Base-by-base conservation (phyloP, 768 basidiomycete species). In the Boletus edulis region DNA sequence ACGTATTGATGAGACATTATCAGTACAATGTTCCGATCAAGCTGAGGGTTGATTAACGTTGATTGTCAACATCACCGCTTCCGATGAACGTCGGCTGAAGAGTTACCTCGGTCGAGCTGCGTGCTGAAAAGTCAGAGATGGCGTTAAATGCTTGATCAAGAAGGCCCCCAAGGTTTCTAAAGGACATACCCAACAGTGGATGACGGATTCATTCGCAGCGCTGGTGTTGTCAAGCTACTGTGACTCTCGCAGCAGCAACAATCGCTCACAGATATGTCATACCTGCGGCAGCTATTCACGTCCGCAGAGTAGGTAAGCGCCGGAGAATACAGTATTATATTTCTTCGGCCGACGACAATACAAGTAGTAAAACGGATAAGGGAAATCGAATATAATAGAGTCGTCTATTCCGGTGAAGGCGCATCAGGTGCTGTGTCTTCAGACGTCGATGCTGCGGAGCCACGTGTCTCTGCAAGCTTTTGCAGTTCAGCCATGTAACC, bases 401-500 rank as follows among this genome's bases (percentile, higher is more conserved):
- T 6, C 17, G 48, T 45, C 59, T 62, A 69, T 45, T 62, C 52
- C 6, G 54, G 24, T 9, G 61, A 47, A 32, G 44, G 35, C 9
- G 44, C 4, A 31, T 38, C 38, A 18, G 55, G 22, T 49, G 45
- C 32, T 39, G 53, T 52, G 24, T 52, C 34, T 42, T 43, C 47
- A 2, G 38, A 46, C 0, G 43, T 47, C 8, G 62, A 50, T 46
- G 35, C 35, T 51, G 47, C 15, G 15, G 58, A 35, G 15, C 37
- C 43, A 7, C 53, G 60, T 13, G 24, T 34, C 38, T 69, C 49
- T 22, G 64, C 59, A 29, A 66, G 66, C 22, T 66, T 70, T 27
- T 51, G 59, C 2, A 71, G 58, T 43, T 71, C 71, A 10, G 52
- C 43, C 69, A 73, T 70, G 51, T 71, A 73, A 3, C 56, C 57